Base-by-base conservation (phyloP, 202 grass and related monocot species). In the Cymbopogon flexuosus region DNA sequence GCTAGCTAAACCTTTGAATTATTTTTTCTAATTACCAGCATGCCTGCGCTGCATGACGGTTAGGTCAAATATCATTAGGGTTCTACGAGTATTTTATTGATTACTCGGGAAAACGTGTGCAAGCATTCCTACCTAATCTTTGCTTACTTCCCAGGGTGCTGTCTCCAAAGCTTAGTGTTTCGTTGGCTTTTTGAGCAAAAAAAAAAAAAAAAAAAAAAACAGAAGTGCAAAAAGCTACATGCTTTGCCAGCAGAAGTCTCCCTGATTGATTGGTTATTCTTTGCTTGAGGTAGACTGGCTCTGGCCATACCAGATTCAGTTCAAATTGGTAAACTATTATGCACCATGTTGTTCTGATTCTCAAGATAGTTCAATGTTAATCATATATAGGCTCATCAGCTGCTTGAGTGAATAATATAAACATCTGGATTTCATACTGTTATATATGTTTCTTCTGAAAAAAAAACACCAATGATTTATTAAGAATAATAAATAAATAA, bases 91-190 rank as follows among this genome's bases (percentile, higher is more conserved):
- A 76, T 80, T 90, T 79, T 49, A 87, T 63, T 79, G 68, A 49
- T 79, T 83, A 65, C 79, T 69, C 42, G n/a, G 68, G 81, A 46
- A 46, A 79, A 79, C 69, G 29, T 83, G 62, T 22, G 78, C 86
- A 89, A 62, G 85, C 41, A 51, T 77, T 75, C 72, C 78, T 85
- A 85, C 89, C 92, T 86, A 92, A 92, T 81, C 78, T 95, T 80
- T 92, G 92, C 92, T 85, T 91, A 93, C 90, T 90, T 83, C 65
- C 78, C 64, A 93, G 88, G 93, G 88, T 41, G 90, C 86, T 97
- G 90, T 91, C 93, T 91, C 93, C 40, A 43, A 87, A 93, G 84
- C 89, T 88, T 67, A 86, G 84, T 80, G 75, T 83, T 89, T 81
- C 66, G 73, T 65, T 81, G 39, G 76, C 65, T 72, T 81, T 89